Evolutionary conservation across 1,139 yeast genomes (phyloP), one percentile per base, ranked within the genome.

Genomic region (Hansenula lynferdii): DNA sequence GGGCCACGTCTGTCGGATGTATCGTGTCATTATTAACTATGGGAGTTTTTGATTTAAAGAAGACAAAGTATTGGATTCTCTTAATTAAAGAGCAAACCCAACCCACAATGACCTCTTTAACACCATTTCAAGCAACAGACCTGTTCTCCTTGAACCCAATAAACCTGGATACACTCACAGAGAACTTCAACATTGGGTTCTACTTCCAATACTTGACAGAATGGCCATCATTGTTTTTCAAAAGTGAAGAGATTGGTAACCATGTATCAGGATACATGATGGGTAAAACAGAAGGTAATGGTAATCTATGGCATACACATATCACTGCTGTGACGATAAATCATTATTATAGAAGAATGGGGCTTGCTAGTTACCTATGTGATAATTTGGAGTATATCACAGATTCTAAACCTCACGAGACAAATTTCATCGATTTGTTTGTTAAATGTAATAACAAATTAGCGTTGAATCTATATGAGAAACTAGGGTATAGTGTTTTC

Each of bases 251-350:
- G 57, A 42, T 43, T 24, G 37, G 36, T 11, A 36, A 41, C 24
- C 43, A 64, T 34, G 68, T 75, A 17, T 76, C 82, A 34, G 94
- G 92, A 0, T 84, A 84, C 54, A 81, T 94, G 95, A 80, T 94
- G 77, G 98, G 95, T n/a, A 94, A 94, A 61, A 82, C 95, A 4
- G 98, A 94, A 60, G 98, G 98, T 1, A 65, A 68, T 18, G 77
- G 72, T 15, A 76, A 72, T 39, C 95, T 89, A 48, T 92, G 97
- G 96, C 99, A 94, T 56, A 79, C 96, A 1, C 99, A 94, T 60
- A 89, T 94, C 41, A 89, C 97, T 0, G 98, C 98, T 0, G 96
- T 94, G 3, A 89, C 98, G 0, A 84, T 94, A 1, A 84, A 84
- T 44, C 81, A 85, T 20, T 80, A 79, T 39, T 90, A 84, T 55